phyloP scores from a whole-genome alignment of 371 early-diverging fungal species.

The Mortierella sp. region DNA sequence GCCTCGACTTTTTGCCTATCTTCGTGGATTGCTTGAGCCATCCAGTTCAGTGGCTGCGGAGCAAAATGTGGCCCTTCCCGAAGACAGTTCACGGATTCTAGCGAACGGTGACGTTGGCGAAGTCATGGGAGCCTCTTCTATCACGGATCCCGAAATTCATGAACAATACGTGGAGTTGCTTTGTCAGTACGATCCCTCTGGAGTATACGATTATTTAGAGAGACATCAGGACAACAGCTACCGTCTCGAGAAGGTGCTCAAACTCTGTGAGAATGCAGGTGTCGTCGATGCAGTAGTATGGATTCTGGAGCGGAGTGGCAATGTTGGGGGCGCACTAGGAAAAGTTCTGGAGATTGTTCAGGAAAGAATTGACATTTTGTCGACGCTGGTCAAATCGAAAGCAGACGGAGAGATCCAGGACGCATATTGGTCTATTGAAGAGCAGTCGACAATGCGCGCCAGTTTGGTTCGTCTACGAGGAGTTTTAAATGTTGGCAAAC shows the following conservation, averaged over 20 bases:
- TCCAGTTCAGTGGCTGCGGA: constrained; percentile 14
- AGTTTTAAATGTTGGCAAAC: constrained; percentile 71
- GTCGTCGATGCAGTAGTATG: constrained; percentile 83
- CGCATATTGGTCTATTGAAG: constrained; percentile 68
- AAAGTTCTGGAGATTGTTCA: constrained; percentile 74
- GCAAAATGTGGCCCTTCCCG: neutral
- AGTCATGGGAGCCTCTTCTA: constrained; percentile 25
- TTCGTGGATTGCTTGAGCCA: constrained; percentile 78
- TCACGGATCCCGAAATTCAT: constrained; percentile 63
- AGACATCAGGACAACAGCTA: constrained; percentile 70
- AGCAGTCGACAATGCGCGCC: constrained; percentile 64
- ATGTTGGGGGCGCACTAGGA: constrained; percentile 75
- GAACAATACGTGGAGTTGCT: constrained; percentile 79
- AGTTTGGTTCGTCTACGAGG: constrained; percentile 71
- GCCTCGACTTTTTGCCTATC: constrained; percentile 71
- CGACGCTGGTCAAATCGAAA: constrained; percentile 60
- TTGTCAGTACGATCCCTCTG: constrained; percentile 76
- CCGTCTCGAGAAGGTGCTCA: constrained; percentile 66
- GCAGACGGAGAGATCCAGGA: constrained; percentile 34
- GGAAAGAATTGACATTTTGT: constrained; percentile 62
- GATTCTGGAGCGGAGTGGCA: constrained; percentile 81
- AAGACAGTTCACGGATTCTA: neutral
- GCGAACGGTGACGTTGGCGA: constrained; percentile 6
- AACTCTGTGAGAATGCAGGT: constrained; percentile 68
- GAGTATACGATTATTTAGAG: constrained; percentile 74